Conservation (phyloP, 768 basidiomycete genomes). For the Suillus subalutaceus region DNA sequence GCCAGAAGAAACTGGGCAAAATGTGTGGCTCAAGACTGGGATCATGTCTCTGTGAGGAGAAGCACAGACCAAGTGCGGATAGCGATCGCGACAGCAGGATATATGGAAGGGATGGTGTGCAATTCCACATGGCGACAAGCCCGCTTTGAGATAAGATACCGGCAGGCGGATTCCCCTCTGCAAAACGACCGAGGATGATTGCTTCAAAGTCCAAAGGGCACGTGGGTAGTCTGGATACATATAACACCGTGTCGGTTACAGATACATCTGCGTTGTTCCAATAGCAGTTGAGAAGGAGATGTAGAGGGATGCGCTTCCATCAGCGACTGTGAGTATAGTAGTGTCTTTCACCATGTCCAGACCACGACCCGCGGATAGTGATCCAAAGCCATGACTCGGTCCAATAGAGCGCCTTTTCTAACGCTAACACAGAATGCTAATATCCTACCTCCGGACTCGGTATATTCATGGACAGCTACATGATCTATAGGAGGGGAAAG, state of each 20-base stretch:
- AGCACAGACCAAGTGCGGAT: constrained; percentile 29
- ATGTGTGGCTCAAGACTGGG: constrained; percentile 5
- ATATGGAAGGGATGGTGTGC: constrained; percentile 27
- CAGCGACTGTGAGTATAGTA: constrained; percentile 27
- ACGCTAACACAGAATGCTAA: constrained; percentile 67
- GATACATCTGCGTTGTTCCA: constrained; percentile 15
- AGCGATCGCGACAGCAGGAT: constrained; percentile 25
- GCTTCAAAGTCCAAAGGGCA: constrained; percentile 23
- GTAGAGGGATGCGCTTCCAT: constrained; percentile 24
- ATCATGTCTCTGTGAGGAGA: constrained; percentile 6
- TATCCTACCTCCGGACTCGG: constrained; percentile 69
- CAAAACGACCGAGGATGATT: constrained; percentile 18
- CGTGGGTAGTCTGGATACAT: constrained; percentile 16
- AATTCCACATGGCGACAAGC: constrained; percentile 33
- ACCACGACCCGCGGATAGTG: constrained; percentile 33
- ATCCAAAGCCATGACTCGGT: constrained; percentile 44
- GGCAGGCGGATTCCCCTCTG: constrained; percentile 9
- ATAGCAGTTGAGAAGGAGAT: constrained; percentile 30
- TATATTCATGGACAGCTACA: constrained; percentile 57
- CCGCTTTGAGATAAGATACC: constrained; percentile 30
- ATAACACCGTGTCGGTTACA: constrained; percentile 7
- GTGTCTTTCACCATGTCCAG: constrained; percentile 35
- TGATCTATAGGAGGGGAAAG: constrained; percentile 44
- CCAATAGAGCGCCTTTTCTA: constrained; percentile 45
- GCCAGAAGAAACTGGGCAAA: constrained; percentile 24